Evolutionary conservation across 495 filamentous ascomycete genomes (phyloP), one percentile per base, ranked within the genome.

Genomic region (Penicillium diatomitis): DNA sequence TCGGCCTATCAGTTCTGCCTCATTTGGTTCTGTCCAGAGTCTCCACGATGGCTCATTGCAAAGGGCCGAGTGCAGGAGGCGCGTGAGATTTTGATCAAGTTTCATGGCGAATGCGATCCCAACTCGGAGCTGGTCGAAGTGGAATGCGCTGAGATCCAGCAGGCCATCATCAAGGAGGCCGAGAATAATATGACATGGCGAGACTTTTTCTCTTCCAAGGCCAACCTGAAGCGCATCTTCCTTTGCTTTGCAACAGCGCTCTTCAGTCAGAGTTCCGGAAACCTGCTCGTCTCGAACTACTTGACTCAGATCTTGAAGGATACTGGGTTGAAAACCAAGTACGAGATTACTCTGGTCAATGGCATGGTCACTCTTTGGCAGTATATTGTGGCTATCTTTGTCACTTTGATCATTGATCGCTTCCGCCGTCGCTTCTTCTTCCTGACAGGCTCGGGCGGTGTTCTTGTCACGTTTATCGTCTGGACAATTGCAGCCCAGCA

Each of bases 221-320:
- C 83, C 52, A 87, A 87, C 67, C 71, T 81, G n/a, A 81, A 82
- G 60, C 74, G 82, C n/a, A 60, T 84, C 5, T 51, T 60, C 30
- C 58, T 85, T 34, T 74, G 81, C 45, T 62, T 82, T 39, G 77
- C 75, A 11, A 70, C 82, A 20, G 82, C 80, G 50, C 77, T 84
- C 32, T 74, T 80, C 53, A 80, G 76, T 9, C 82, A 85, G 65
- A 84, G 79, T 75, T 78, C 76, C 39, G 82, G 82, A 31, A 84
- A 84, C 55, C 75, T 75, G 47, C 73, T 85, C 32, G 75, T 84
- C 58, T 81, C 77, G 40, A 81, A 83, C 68, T 84, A 81, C 52
- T 57, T 77, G 32, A 67, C 57, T 42, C 61, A 65, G 43, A 69
- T 84, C 38, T 74, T 82, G 58, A 68, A 76, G 39, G 69, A 68